Evolutionary conservation across 2,329 filamentous ascomycete species (phyloP).

Genomic region (Fusarium lateritium): DNA sequence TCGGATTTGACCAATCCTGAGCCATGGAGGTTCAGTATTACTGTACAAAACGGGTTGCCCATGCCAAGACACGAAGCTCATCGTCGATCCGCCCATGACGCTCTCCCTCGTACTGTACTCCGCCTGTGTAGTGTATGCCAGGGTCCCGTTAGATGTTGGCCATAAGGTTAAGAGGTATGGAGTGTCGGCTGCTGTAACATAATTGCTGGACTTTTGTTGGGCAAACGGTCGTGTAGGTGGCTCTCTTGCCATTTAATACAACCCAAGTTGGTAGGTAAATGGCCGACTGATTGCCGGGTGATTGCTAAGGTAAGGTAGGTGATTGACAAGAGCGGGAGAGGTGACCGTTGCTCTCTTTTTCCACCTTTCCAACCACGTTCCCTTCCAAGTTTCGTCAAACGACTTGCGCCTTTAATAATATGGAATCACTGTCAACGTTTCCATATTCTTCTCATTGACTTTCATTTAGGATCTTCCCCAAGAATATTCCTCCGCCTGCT

Average conservation of each 20-base stretch:
- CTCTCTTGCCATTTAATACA: conserved; percentile 42
- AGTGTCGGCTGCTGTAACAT: conserved; percentile 26
- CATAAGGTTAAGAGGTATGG: conserved; percentile 34
- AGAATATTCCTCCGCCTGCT: background rate
- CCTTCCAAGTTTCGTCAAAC: conserved; percentile 10
- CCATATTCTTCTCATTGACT: conserved; percentile 2
- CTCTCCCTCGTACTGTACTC: conserved; percentile 16
- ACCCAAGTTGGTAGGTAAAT: conserved; percentile 16
- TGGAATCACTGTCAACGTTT: conserved; percentile 1
- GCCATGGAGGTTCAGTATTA: conserved; percentile 11
- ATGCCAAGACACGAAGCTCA: conserved; percentile 40
- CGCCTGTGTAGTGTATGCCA: conserved; percentile 33
- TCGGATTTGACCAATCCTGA: conserved; percentile 30
- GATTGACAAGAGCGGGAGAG: background rate
- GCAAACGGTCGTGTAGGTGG: conserved; percentile 28
- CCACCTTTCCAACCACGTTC: conserved; percentile 19
- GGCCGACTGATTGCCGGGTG: conserved; percentile 29
- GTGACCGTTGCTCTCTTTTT: conserved; percentile 21
- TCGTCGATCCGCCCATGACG: conserved; percentile 45
- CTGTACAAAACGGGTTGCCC: conserved; percentile 17
- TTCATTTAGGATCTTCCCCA: background rate
- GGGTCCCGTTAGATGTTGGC: conserved; percentile 30
- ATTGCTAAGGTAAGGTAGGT: background rate
- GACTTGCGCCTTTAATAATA: conserved; percentile 33
- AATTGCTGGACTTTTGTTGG: conserved; percentile 34